These are phyloP conservation scores for Naumovozyma dairenensis DNA, from an alignment of 805 yeast genomes.

Conservation along the genomic window DNA sequence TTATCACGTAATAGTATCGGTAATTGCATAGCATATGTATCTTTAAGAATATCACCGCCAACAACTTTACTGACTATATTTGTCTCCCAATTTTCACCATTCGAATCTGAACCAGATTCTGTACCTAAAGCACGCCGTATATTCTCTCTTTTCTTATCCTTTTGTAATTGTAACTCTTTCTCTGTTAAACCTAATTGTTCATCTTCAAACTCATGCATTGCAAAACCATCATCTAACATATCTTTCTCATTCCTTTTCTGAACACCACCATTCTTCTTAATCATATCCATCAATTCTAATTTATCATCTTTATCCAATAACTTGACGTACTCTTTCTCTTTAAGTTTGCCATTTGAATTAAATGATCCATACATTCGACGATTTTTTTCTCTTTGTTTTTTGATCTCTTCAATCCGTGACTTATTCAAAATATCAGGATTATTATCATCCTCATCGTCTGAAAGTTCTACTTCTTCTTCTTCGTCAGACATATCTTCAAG, in stretches of 20 bases:
- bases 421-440: not conserved
- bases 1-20: slow-evolving; percentile 6
- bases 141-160: slow-evolving; percentile 6
- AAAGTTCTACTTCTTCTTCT: slow-evolving; percentile 8
- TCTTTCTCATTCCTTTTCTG: slow-evolving; percentile 8
- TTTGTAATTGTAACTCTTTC: slow-evolving; percentile 9
- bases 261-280: slow-evolving; percentile 10
- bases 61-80: slow-evolving; percentile 8
- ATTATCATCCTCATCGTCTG: slow-evolving; percentile 14
- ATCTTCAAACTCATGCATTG: slow-evolving; percentile 17
- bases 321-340: slow-evolving; percentile 22
- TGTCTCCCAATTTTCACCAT: slow-evolving; percentile 12
- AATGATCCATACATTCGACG: not conserved
- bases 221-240: slow-evolving; percentile 7
- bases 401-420: slow-evolving; percentile 1
- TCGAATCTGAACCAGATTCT: slow-evolving; percentile 5
- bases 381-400: not conserved
- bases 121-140: slow-evolving; percentile 17
- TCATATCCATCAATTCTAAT: slow-evolving; percentile 16
- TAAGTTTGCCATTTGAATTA: not conserved
- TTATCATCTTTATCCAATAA: slow-evolving; percentile 22
- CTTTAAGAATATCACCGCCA: not conserved
- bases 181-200: slow-evolving; percentile 19
- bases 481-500: slow-evolving; percentile 4
- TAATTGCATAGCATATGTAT: not conserved